Conservation (phyloP, 345 rosid genomes). For the Populus davidiana region DNA sequence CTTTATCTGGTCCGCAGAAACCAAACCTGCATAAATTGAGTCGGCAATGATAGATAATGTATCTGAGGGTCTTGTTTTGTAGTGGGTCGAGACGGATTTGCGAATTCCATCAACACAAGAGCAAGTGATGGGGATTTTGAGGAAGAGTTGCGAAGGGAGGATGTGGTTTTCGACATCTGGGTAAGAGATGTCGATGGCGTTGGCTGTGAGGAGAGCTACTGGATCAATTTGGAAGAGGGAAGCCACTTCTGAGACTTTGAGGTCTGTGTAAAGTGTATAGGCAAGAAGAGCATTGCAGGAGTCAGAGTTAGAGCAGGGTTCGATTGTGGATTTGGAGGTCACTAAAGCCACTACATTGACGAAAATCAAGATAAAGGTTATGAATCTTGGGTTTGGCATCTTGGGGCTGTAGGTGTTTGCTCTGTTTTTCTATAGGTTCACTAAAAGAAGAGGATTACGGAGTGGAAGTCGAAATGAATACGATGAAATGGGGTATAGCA, state of each 20-base stretch:
- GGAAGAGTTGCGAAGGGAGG: slow-evolving; percentile 79
- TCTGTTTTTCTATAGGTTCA: background rate
- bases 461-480: background rate
- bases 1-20: slow-evolving; percentile 81
- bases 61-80: slow-evolving; percentile 85
- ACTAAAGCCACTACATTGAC: slow-evolving; percentile 36
- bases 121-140: slow-evolving; percentile 74
- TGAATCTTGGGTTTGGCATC: slow-evolving; percentile 38
- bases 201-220: slow-evolving; percentile 60
- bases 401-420: background rate
- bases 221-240: slow-evolving; percentile 95
- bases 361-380: slow-evolving; percentile 27
- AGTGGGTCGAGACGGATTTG: slow-evolving; percentile 67
- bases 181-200: slow-evolving; percentile 87
- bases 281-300: slow-evolving; percentile 82
- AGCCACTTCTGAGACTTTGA: slow-evolving; percentile 82
- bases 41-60: slow-evolving; percentile 57
- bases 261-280: slow-evolving; percentile 89
- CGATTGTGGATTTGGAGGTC: slow-evolving; percentile 77
- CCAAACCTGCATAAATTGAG: slow-evolving; percentile 71
- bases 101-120: slow-evolving; percentile 90
- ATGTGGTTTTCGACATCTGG: slow-evolving; percentile 91
- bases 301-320: slow-evolving; percentile 81
- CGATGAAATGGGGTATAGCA: background rate
- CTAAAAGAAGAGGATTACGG: background rate